Evolutionary conservation across 148 eudicot genomes (phyloP), one percentile per base, ranked within the genome.

Genomic region (Spergularia bocconei): DNA sequence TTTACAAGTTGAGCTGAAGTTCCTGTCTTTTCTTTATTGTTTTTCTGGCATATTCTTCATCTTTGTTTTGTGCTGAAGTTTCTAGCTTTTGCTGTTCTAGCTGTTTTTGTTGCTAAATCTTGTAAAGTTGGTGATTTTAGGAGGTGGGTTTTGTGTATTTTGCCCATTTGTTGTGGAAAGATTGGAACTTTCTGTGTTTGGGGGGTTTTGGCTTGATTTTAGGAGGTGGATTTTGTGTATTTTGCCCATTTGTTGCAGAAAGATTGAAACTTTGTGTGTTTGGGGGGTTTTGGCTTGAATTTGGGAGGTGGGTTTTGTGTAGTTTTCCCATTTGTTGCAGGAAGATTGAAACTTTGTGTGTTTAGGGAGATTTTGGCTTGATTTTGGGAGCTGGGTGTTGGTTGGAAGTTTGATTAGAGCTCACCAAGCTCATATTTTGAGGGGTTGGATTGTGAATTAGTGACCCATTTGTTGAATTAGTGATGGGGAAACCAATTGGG

Each of bases 401-500:
- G 47, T 53, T 44, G 54, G 10, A 58, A 66, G 65, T 25, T 67
- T 76, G 11, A 53, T 70, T 72, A 13, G 29, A 53, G 74, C 50
- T 72, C 23, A 44, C 4, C 11, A 63, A 60, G 62, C n/a, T 36
- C 7, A 55, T 36, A 52, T 47, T 6, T 39, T 63, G 66, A 57
- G 51, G 55, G 7, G 12, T 71, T 77, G 38, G 76, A 65, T 64
- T 41, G 51, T 55, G 72, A 61, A 20, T 38, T 70, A 59, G 53
- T 51, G 36, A 33, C 21, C 50, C 29, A 6, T 16, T 71, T 47
- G 56, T 33, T 51, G 39, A 33, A 67, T 72, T 61, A 72, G 74
- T 51, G 70, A 88, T 92, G 97, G 97, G 97, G 17, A 92, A 90
- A 76, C 97, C 97, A 56, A 77, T 83, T 44, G 93, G 88, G 21